phyloP scores from a whole-genome alignment of 495 filamentous ascomycete genomes.

The Penicillium paxilli region DNA sequence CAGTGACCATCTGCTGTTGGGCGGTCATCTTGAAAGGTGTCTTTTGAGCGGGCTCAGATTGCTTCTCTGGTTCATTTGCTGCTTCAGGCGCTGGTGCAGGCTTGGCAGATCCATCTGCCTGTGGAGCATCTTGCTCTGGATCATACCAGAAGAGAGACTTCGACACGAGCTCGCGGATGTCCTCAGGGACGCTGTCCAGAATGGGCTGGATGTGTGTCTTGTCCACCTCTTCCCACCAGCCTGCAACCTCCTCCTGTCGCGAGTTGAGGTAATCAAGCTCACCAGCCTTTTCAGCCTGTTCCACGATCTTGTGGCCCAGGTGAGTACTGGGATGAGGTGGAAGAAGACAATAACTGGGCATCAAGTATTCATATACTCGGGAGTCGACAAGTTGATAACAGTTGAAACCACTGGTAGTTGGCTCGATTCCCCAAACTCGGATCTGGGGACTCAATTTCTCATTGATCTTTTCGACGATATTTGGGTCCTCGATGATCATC shows the following conservation, averaged over 20 bases:
- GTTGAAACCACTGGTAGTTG: constrained; percentile 82
- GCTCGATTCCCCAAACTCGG: constrained; percentile 86
- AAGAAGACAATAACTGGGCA: constrained; percentile 86
- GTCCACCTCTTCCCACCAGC: constrained; percentile 80
- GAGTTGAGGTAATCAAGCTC: constrained; percentile 64
- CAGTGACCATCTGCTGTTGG: constrained; percentile 43
- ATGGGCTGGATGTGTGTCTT: constrained; percentile 75
- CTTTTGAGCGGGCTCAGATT: constrained; percentile 7
- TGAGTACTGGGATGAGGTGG: constrained; percentile 88
- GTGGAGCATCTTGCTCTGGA: constrained; percentile 13
- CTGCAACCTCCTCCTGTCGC: constrained; percentile 73
- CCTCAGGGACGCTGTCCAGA: constrained; percentile 54
- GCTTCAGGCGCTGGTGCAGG: constrained; percentile 1
- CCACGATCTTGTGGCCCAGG: constrained; percentile 73
- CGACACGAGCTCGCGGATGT: constrained; percentile 39
- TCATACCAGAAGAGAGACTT: constrained; percentile 39
- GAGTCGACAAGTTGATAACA: constrained; percentile 92
- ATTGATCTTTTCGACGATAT: constrained; percentile 90
- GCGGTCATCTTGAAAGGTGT: constrained; percentile 24
- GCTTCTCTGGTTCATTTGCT: constrained; percentile 5
- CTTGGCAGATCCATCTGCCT: constrained; percentile 8
- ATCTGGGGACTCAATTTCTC: constrained; percentile 81
- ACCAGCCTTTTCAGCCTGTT: constrained; percentile 68
- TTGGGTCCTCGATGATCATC: constrained; percentile 87
- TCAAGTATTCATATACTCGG: constrained; percentile 92